These are phyloP conservation scores for Xylaria acuta DNA, from an alignment of 495 filamentous ascomycete species.

Conservation along the genomic window DNA sequence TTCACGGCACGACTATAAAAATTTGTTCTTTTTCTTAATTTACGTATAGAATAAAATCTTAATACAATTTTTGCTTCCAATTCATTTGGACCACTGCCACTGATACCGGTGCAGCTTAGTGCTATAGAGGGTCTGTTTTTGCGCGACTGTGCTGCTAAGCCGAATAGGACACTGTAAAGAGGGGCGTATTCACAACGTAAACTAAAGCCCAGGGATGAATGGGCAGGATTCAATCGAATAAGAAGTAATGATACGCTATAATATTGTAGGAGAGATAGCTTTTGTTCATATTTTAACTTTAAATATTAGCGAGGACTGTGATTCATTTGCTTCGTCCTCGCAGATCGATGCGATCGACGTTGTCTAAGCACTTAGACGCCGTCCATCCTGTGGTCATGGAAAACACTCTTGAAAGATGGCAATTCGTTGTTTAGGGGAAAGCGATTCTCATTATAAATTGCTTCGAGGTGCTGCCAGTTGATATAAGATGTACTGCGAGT, in stretches of 20 bases:
- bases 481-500: background rate
- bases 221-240: background rate
- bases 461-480: background rate
- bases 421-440: background rate
- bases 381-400: background rate
- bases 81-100: background rate
- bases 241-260: background rate
- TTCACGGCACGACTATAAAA: conserved; percentile 31
- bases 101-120: too few relatives aligned
- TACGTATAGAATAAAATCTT: background rate
- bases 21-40: background rate
- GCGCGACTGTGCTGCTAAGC: background rate
- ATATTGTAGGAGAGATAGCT: background rate
- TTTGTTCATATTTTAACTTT: background rate
- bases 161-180: background rate
- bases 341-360: background rate
- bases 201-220: background rate
- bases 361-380: background rate
- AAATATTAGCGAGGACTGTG: background rate
- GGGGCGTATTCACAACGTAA: background rate
- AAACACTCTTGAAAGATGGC: background rate
- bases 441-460: background rate
- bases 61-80: background rate
- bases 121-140: background rate
- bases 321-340: too few relatives aligned